These are phyloP conservation scores for Peribolospora kevripleyi DNA, from an alignment of 768 basidiomycete genomes.

Conservation along the genomic window DNA sequence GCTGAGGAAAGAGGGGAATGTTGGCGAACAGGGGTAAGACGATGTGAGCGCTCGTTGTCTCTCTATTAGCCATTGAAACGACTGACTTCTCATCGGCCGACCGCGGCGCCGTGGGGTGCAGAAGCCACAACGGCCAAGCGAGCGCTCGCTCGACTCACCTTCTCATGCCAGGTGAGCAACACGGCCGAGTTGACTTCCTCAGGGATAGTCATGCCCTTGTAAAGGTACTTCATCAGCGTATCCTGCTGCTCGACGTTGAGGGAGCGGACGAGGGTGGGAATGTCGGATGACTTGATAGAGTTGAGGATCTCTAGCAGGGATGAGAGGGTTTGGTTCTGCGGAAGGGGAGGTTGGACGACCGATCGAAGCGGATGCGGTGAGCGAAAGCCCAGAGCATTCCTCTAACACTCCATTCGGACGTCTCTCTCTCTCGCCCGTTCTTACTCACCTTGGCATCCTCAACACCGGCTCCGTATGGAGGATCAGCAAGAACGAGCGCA, in stretches of 20 bases:
- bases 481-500: constrained; percentile 40
- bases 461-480: constrained; percentile 67
- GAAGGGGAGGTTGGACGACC: neutral
- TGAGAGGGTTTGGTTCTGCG: constrained; percentile 50
- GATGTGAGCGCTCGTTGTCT: too few relatives aligned
- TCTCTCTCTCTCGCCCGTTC: neutral
- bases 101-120: neutral
- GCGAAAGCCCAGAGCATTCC: neutral
- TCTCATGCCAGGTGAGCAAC: constrained; percentile 80
- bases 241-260: constrained; percentile 31
- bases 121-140: neutral
- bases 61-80: too few relatives aligned
- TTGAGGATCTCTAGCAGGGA: constrained; percentile 71
- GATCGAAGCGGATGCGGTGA: neutral
- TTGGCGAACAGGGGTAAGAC: too few relatives aligned
- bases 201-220: constrained; percentile 71
- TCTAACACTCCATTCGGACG: neutral
- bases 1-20: constrained; percentile 23
- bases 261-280: constrained; percentile 44
- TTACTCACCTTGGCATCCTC: constrained; percentile 66
- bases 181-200: constrained; percentile 40
- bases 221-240: constrained; percentile 88
- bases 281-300: constrained; percentile 74
- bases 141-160: constrained; percentile 32
- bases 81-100: neutral